These are phyloP conservation scores for Aureobasidium sp. DNA, from an alignment of 2,329 filamentous ascomycete species.

Conservation along the genomic window DNA sequence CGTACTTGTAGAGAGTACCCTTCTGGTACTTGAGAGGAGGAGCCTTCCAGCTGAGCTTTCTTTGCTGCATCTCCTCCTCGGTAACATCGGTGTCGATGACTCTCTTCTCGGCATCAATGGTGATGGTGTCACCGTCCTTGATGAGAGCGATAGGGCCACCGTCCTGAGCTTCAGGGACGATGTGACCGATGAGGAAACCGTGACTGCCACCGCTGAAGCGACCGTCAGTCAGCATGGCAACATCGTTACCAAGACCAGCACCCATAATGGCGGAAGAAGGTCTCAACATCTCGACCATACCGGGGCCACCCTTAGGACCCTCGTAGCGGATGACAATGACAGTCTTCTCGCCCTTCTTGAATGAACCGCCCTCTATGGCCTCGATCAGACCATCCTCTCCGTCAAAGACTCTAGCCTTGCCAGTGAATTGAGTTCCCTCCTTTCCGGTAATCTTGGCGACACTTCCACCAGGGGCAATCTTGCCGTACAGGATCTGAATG, in stretches of 20 bases:
- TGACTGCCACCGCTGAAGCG: slow-evolving; percentile 83
- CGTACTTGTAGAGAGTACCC: slow-evolving; percentile 55
- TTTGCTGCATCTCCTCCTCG: slow-evolving; percentile 52
- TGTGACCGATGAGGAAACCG: slow-evolving; percentile 90
- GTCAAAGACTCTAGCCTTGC: slow-evolving; percentile 65
- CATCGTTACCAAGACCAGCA: slow-evolving; percentile 64
- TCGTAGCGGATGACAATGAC: slow-evolving; percentile 71
- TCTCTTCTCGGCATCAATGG: slow-evolving; percentile 74
- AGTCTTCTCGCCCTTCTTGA: slow-evolving; percentile 70
- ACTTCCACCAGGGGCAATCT: slow-evolving; percentile 60
- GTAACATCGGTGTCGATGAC: slow-evolving; percentile 59
- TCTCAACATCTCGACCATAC: slow-evolving; percentile 93
- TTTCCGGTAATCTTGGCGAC: slow-evolving; percentile 75
- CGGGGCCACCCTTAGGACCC: slow-evolving; percentile 85
- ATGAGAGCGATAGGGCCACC: slow-evolving; percentile 86
- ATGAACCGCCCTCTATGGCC: slow-evolving; percentile 59
- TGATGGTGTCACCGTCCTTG: slow-evolving; percentile 70
- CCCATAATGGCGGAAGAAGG: slow-evolving; percentile 89
- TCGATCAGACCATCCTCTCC: slow-evolving; percentile 62
- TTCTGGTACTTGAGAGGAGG: slow-evolving; percentile 51
- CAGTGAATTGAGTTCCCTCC: slow-evolving; percentile 60
- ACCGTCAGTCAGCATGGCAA: slow-evolving; percentile 88
- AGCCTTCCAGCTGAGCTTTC: slow-evolving; percentile 47
- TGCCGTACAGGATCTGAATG: slow-evolving; percentile 65
- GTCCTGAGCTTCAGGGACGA: slow-evolving; percentile 81